These are phyloP conservation scores for Betula pendula DNA, from an alignment of 306 rosid species.

Conservation along the genomic window DNA sequence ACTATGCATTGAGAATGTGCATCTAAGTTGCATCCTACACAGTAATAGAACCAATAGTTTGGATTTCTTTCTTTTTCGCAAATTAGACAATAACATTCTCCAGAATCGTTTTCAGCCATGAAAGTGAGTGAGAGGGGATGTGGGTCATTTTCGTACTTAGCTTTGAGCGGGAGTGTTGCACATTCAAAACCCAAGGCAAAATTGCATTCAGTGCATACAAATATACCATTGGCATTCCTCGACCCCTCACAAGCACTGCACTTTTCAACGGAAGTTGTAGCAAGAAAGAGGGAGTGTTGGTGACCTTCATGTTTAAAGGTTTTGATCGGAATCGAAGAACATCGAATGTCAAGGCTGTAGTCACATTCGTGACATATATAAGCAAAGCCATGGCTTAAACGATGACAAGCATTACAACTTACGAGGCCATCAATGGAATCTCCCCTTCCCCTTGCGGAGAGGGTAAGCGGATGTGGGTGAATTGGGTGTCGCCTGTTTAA, in stretches of 20 bases:
- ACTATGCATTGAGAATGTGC: neutral
- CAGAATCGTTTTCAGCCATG: too few relatives aligned
- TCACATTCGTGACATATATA: neutral
- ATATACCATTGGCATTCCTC: rapidly evolving
- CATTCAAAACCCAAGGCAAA: neutral
- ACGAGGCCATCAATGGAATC: neutral
- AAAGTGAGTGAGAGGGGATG: neutral
- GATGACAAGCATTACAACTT: neutral
- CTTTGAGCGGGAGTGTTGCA: neutral
- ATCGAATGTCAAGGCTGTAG: neutral
- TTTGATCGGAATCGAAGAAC: neutral
- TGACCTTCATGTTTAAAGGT: neutral
- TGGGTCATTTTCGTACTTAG: neutral
- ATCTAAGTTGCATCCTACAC: neutral
- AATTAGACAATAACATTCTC: neutral
- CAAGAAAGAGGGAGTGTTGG: neutral
- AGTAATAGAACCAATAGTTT: neutral
- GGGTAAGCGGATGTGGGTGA: neutral
- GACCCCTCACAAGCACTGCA: neutral
- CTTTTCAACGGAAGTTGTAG: neutral
- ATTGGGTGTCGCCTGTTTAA: neutral
- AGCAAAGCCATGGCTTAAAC: too few relatives aligned
- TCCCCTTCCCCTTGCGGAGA: neutral
- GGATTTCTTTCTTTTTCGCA: neutral
- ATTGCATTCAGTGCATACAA: neutral